These are phyloP conservation scores for Pseudogymnoascus sp. DNA, from an alignment of 2,329 filamentous ascomycete genomes.

Conservation along the genomic window DNA sequence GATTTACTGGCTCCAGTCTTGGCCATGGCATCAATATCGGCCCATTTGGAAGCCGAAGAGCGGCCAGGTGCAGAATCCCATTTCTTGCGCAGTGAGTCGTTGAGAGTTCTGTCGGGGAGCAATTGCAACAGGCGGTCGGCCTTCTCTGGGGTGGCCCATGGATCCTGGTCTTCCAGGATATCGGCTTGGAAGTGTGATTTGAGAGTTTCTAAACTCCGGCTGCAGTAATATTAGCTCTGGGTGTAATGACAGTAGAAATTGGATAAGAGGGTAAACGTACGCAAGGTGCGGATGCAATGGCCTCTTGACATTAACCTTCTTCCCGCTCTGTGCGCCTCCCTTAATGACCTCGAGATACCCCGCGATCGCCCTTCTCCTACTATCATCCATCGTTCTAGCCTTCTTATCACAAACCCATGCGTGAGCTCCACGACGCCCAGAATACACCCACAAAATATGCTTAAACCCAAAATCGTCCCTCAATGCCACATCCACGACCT, in stretches of 20 bases:
- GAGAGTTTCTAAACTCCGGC: conserved; percentile 77
- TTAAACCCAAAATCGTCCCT: conserved; percentile 93
- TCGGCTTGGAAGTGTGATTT: conserved; percentile 77
- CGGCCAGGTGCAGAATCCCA: conserved; percentile 81
- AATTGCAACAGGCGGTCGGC: conserved; percentile 74
- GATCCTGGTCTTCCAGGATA: conserved; percentile 77
- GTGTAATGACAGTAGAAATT: background rate
- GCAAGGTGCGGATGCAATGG: conserved; percentile 85
- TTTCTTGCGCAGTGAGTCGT: conserved; percentile 74
- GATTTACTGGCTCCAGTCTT: conserved; percentile 65
- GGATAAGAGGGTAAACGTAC: conserved; percentile 38
- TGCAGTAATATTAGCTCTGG: conserved; percentile 25
- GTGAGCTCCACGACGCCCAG: conserved; percentile 90
- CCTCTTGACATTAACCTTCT: conserved; percentile 75
- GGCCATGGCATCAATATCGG: conserved; percentile 82
- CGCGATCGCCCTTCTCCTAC: conserved; percentile 75
- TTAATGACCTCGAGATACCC: conserved; percentile 86
- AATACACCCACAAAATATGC: conserved; percentile 98
- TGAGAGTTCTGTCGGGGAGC: conserved; percentile 72
- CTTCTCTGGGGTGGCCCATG: conserved; percentile 65
- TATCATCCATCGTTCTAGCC: conserved; percentile 76
- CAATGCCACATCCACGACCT: conserved; percentile 79
- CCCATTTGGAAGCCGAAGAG: conserved; percentile 76
- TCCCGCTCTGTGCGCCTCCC: conserved; percentile 77
- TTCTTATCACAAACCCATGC: conserved; percentile 95